These are phyloP conservation scores for Emmonsia crescens DNA, from an alignment of 2,329 filamentous ascomycete genomes.

Conservation along the genomic window DNA sequence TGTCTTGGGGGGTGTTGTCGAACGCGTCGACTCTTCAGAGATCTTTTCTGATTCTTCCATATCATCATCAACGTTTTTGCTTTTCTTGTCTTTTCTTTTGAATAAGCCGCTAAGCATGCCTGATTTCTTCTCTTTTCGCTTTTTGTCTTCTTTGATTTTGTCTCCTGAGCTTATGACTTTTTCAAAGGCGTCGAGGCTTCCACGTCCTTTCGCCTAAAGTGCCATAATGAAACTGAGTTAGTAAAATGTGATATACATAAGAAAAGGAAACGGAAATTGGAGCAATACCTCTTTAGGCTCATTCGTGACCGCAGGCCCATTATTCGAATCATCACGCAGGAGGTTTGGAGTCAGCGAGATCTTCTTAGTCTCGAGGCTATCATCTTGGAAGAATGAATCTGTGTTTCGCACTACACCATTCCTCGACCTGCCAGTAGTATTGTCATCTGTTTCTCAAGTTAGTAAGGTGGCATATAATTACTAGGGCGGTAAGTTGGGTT, in stretches of 20 bases:
- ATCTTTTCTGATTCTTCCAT: slow-evolving; percentile 46
- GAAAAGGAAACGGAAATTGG: neutral
- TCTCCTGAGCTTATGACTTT: slow-evolving; percentile 51
- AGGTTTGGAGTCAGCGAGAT: slow-evolving; percentile 92
- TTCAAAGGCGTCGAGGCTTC: slow-evolving; percentile 67
- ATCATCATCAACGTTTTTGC: slow-evolving; percentile 37
- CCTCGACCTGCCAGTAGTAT: slow-evolving; percentile 47
- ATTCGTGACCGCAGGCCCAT: slow-evolving; percentile 13
- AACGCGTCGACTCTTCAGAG: slow-evolving; percentile 47
- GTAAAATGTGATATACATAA: neutral
- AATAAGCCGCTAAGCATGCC: slow-evolving; percentile 62
- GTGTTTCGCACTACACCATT: slow-evolving; percentile 84
- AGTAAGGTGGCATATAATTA: neutral
- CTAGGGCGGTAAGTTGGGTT: slow-evolving; percentile 5
- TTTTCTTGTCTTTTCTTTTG: slow-evolving; percentile 55
- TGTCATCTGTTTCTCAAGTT: slow-evolving; percentile 18
- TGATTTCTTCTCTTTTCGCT: slow-evolving; percentile 60
- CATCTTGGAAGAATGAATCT: slow-evolving; percentile 96
- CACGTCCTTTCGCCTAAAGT: slow-evolving; percentile 40
- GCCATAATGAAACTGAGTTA: neutral
- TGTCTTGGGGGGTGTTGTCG: slow-evolving; percentile 35
- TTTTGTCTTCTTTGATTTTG: slow-evolving; percentile 61
- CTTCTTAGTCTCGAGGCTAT: slow-evolving; percentile 89
- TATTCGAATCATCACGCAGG: slow-evolving; percentile 61
- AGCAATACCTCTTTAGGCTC: slow-evolving; percentile 31